phyloP scores from a whole-genome alignment of 768 basidiomycete species.

The Lentinula edodes region DNA sequence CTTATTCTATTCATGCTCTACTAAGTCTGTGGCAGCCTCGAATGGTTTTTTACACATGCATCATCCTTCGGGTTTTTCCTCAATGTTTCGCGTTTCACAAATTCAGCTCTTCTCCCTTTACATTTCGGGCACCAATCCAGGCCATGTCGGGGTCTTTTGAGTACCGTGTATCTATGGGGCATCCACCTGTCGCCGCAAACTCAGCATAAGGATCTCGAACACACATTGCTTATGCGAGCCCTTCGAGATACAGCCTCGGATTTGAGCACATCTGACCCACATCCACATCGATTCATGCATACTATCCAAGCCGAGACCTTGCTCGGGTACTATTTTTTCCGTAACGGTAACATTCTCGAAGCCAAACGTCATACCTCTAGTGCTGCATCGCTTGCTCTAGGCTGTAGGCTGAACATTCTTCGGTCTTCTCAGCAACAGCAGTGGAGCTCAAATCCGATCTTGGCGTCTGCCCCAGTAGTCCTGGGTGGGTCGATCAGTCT shows the following conservation, averaged over 20 bases:
- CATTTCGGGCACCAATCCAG: conserved; percentile 9
- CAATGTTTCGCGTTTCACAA: conserved; percentile 32
- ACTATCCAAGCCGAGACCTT: conserved; percentile 60
- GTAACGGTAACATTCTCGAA: conserved; percentile 51
- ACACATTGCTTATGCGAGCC: conserved; percentile 26
- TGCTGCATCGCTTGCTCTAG: conserved; percentile 45
- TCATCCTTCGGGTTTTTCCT: conserved; percentile 67
- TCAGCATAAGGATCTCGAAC: conserved; percentile 13
- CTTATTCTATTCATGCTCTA: conserved; percentile 7
- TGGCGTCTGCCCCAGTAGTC: conserved; percentile 18
- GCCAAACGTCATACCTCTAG: conserved; percentile 54
- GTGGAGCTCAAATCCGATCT: conserved; percentile 24
- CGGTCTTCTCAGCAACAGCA: conserved; percentile 25
- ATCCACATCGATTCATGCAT: conserved; percentile 44
- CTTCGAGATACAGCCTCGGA: conserved; percentile 35
- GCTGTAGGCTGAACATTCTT: conserved; percentile 42
- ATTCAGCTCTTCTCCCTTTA: conserved; percentile 13
- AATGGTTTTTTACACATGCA: conserved; percentile 53
- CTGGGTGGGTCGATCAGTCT: conserved; percentile 25
- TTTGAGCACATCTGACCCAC: conserved; percentile 33
- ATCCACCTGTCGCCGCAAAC: conserved; percentile 19
- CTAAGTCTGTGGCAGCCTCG: conserved; percentile 34
- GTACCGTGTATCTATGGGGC: conserved; percentile 27
- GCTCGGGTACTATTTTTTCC: conserved; percentile 62
- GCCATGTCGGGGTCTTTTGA: conserved; percentile 19